Base-by-base conservation (phyloP, 2,329 filamentous ascomycete species). In the Sporothrix luriei region DNA sequence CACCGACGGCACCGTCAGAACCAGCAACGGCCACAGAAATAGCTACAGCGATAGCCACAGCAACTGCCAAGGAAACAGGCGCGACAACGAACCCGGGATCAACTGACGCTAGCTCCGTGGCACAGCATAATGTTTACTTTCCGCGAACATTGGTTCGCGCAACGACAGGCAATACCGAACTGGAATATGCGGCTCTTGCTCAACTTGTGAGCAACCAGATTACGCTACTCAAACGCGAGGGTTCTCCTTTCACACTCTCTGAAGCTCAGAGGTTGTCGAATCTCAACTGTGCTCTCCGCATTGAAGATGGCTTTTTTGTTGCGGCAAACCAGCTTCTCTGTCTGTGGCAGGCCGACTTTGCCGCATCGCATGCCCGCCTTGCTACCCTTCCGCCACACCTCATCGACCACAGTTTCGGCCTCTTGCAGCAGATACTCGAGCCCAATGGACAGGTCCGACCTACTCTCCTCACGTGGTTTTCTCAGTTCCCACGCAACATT, bases 291-390 rank as follows among this genome's bases (percentile, higher is more conserved):
- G 90, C 90, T 1, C 90, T 87, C 72, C 55, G 72, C 1, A 74
- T 76, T 0, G 77, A 82, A 4, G 91, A 94, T 76, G 72, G 80
- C 61, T 87, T 91, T 75, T 93, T 90, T 75, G 74, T 93, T 65
- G 81, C 84, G 6, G 76, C 91, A 14, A 90, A 91, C 75, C 89
- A 91, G 75, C 71, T 90, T 1, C 89, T 87, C 76, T 91, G 88
- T 75, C 75, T 84, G 24, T 87, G 85, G 83, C 83, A 82, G 3
- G 69, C 78, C 3, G 76, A 80, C 21, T 78, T 77, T 0, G 67
- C 73, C 1, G 71, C 75, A 3, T 75, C 85, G 4, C 78, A 82
- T 19, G 74, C 66, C 14, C 71, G 82, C 3, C 75, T 83, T 14
- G 77, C 1, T 75, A 80, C 59, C 73, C 14, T 66, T 5, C 57